Base-by-base conservation (phyloP, 768 basidiomycete species). In the Favolaschia claudopus region DNA sequence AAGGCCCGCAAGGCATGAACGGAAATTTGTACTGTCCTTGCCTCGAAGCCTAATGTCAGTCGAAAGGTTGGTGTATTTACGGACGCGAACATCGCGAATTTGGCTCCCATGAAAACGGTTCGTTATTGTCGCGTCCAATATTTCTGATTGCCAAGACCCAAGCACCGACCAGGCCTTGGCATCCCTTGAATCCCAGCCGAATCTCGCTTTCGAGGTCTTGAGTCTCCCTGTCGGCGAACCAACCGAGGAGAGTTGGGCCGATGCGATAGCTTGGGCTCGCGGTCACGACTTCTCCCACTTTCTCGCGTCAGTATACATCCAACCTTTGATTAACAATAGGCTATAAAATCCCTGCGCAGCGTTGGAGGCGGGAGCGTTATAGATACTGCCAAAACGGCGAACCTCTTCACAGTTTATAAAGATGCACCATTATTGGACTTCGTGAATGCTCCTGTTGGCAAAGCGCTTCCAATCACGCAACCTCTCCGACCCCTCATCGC, bases 301-400 rank as follows among this genome's bases (percentile, higher is more conserved):
- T 77, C 77, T 95, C 20, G 94, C 93, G 93, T 93, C 66, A 55
- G 87, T 80, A 28, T 44, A 10, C 40, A 28, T 37, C 19, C 54
- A 28, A 22, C 32, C 27, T 47, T 48, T 43, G 40, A 38, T 25
- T 28, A 7, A 44, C 45, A 1, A 15, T 36, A 49, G 61, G 32
- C 50, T 46, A 44, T 19, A 61, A 45, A 17, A 44, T 34, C 34
- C n/a, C n/a, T n/a, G n/a, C 60, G 25, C 63, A 92, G 93, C 36
- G 89, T 95, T 28, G 93, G 94, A 60, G 94, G 94, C n/a, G 94
- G 94, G 63, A 94, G 92, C 67, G 92, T 94, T 24, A 97, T 97
- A 69, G 96, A 97, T 71, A 97, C 95, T 0, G 92, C 95, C 50
- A 99, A 99, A 72, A 87, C 95, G 7, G 95, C 96, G 29, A 99